Percentiles rank a stretch among this genome's conserved stretches.
Evolutionary conservation across 495 filamentous ascomycete genomes (phyloP).

Genomic region (Parachaetomium inaequale): DNA sequence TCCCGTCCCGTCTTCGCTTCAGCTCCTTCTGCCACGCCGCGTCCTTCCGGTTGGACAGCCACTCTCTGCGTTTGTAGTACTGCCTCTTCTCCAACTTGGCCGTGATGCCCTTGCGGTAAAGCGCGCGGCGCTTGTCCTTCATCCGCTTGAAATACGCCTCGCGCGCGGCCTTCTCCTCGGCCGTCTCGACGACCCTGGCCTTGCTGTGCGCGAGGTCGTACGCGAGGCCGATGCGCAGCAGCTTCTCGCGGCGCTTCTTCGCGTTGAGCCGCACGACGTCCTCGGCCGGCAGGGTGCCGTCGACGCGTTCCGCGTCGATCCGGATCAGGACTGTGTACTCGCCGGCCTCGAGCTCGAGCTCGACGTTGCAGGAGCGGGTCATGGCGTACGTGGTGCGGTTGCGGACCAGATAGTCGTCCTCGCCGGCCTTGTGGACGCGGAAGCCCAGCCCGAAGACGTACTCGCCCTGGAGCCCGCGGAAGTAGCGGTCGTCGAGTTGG

Average conservation of each 20-base stretch:
- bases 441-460: slow-evolving; percentile 77
- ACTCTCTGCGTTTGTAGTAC: slow-evolving; percentile 15
- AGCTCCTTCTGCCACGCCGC: slow-evolving; percentile 23
- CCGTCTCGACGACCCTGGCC: slow-evolving; percentile 61
- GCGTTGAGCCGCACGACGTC: slow-evolving; percentile 64
- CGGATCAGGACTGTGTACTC: slow-evolving; percentile 77
- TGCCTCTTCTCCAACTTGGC: slow-evolving; percentile 25
- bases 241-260: slow-evolving; percentile 66
- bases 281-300: slow-evolving; percentile 54
- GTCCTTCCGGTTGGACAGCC: slow-evolving; percentile 14
- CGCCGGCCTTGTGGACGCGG: slow-evolving; percentile 73
- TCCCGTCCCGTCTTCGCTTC: slow-evolving; percentile 32
- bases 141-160: slow-evolving; percentile 39
- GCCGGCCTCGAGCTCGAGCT: slow-evolving; percentile 77
- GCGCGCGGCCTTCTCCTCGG: slow-evolving; percentile 57
- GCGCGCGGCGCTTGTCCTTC: slow-evolving; percentile 50
- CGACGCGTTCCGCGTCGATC: slow-evolving; percentile 62
- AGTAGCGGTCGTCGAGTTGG: slow-evolving; percentile 85
- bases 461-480: slow-evolving; percentile 75
- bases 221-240: slow-evolving; percentile 73
- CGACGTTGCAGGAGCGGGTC: slow-evolving; percentile 74
- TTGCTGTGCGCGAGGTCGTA: slow-evolving; percentile 86
- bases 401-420: slow-evolving; percentile 82
- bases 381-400: slow-evolving; percentile 67
- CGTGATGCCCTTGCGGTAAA: slow-evolving; percentile 30